These are phyloP conservation scores for Colletotrichum zoysiae DNA, from an alignment of 2,329 filamentous ascomycete genomes.

Conservation along the genomic window DNA sequence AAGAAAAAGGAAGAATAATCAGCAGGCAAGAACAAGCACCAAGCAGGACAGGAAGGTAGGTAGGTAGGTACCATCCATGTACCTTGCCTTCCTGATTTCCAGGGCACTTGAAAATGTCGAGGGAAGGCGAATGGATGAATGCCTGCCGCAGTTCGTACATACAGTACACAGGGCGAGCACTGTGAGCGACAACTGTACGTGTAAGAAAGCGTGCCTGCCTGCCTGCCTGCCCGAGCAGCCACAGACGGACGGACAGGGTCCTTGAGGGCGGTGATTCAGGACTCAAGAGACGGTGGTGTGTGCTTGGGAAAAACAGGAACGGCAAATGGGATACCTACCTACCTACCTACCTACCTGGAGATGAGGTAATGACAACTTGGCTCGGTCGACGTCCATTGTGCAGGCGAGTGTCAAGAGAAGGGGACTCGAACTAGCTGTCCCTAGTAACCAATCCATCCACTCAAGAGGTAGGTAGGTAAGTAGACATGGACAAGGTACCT, in stretches of 20 bases:
- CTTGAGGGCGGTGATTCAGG: conserved; percentile 2
- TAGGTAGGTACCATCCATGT: conserved; percentile 6
- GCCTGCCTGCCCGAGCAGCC: conserved; percentile 2
- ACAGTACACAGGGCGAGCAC: conserved; percentile 31
- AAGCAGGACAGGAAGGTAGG: conserved; percentile 11
- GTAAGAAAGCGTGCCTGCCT: not conserved
- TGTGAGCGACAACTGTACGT: conserved; percentile 29
- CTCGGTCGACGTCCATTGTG: conserved; percentile 37
- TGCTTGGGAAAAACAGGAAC: conserved; percentile 27
- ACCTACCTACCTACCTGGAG: too few species aligned
- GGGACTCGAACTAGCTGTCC: conserved; percentile 22
- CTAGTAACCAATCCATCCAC: conserved; percentile 7
- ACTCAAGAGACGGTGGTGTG: conserved; percentile 38
- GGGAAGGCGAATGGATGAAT: conserved; percentile 8
- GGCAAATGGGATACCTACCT: not conserved
- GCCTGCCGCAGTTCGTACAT: conserved; percentile 7
- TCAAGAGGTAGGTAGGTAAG: not conserved
- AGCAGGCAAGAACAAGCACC: not conserved
- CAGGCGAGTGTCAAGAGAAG: conserved; percentile 28
- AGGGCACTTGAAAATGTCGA: conserved; percentile 32
- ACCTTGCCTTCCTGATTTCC: conserved; percentile 26
- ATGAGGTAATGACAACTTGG: conserved; percentile 40
- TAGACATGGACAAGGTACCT: conserved; percentile 17
- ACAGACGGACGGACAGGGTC: conserved; percentile 17
- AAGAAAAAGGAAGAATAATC: conserved; percentile 40